These are phyloP conservation scores for Candida dubliniensis DNA, from an alignment of 1,139 yeast species.

Conservation along the genomic window DNA sequence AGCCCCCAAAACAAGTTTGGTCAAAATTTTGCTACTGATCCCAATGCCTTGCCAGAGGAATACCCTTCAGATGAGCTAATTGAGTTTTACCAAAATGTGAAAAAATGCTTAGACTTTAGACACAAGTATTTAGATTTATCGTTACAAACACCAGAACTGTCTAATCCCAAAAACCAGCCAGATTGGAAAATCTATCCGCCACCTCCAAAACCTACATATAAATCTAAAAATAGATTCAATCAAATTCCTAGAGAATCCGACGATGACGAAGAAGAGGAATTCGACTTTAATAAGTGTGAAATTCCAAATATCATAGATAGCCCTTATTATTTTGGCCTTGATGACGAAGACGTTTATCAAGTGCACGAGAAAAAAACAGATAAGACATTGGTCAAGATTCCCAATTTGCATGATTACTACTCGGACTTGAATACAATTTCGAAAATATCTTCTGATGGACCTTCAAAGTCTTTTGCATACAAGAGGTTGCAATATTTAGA, in stretches of 20 bases:
- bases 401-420: constrained; percentile 80
- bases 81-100: constrained; percentile 68
- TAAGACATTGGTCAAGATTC: constrained; percentile 56
- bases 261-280: constrained; percentile 39
- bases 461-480: constrained; percentile 95
- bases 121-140: constrained; percentile 73
- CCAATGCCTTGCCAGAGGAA: constrained; percentile 65
- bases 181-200: constrained; percentile 86
- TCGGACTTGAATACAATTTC: constrained; percentile 74
- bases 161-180: constrained; percentile 77
- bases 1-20: constrained; percentile 6
- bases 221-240: constrained; percentile 59
- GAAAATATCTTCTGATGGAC: constrained; percentile 85
- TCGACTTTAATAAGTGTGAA: constrained; percentile 57
- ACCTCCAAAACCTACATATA: constrained; percentile 93
- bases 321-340: constrained; percentile 48
- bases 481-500: constrained; percentile 90
- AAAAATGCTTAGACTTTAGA: constrained; percentile 71
- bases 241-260: constrained; percentile 39
- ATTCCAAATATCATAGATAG: constrained; percentile 61
- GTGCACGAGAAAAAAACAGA: constrained; percentile 45
- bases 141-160: constrained; percentile 60
- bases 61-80: constrained; percentile 69
- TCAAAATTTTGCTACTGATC: constrained; percentile 17
- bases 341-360: constrained; percentile 68